Evolutionary conservation across 495 filamentous ascomycete species (phyloP), one percentile per base, ranked within the genome.

Genomic region (Xylaria intraflava): DNA sequence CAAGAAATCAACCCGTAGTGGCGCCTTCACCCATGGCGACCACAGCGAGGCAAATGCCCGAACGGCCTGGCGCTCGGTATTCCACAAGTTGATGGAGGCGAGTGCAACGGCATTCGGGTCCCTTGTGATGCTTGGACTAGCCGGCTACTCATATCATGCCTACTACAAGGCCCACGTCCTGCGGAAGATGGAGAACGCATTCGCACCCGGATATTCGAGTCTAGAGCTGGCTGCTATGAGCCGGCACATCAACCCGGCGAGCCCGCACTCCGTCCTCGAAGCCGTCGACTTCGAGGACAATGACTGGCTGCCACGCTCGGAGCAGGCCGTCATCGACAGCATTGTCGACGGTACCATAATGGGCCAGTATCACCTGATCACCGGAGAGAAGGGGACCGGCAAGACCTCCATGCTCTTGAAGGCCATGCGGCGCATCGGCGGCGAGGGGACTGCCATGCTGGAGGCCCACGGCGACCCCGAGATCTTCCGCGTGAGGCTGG

Each of bases 361-460:
- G 0, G 92, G 91, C 7, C 88, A 90, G 62, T 96, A 96, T 65
- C 88, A 89, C 70, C 72, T 96, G 0, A 74, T 96, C 12, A 82
- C 96, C 23, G 91, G 91, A n/a, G 91, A 96, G 63, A 94, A 96
- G 71, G 91, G 91, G n/a, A 93, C 89, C 0, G 91, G 91, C 6
- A 96, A 96, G 71, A 89, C 85, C 7, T 89, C 85, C 39, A 95
- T 96, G 91, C 72, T 96, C 5, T 77, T 96, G 26, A 84, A 93
- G 59, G 88, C 88, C 9, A 96, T 96, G 88, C 82, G 83, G 45
- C 88, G 90, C 64, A 82, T 89, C 47, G 79, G 89, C 56, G 91
- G 90, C 12, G 83, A 90, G 53, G 85, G 87, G n/a, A 80, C 85
- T 48, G 83, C 88, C 50, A 89, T 96, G 85, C 86, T 95, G 61